Evolutionary conservation across 257 asterid species (phyloP).

Genomic region (Ophiorrhiza pumila): DNA sequence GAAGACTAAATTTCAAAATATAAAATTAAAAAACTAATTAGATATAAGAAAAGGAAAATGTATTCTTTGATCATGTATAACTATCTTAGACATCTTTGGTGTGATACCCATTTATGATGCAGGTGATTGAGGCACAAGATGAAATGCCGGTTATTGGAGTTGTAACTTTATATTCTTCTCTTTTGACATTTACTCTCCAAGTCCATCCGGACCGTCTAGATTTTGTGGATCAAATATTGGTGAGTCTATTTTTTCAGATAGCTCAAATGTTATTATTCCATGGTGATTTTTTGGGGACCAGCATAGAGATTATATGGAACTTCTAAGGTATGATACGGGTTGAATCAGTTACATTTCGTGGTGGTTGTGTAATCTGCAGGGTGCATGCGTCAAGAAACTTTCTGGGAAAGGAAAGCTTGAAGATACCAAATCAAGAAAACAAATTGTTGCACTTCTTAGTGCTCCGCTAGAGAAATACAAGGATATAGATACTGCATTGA

Average conservation of each 20-base stretch:
- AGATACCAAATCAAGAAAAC: conserved; percentile 83
- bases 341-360: neutral
- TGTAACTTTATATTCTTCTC: conserved; percentile 87
- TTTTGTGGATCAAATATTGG: conserved; percentile 95
- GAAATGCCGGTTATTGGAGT: conserved; percentile 81
- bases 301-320: neutral
- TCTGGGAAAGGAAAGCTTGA: conserved; percentile 83
- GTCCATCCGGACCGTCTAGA: conserved; percentile 97
- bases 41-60: neutral
- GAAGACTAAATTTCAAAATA: too few relatives aligned
- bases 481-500: conserved; percentile 89
- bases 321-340: neutral
- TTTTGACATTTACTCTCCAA: conserved; percentile 89
- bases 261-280: neutral
- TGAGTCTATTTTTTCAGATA: conserved; percentile 25
- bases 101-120: conserved; percentile 33
- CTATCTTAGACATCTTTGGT: conserved; percentile 12
- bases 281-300: neutral
- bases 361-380: conserved; percentile 39
- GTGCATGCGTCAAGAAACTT: conserved; percentile 79
- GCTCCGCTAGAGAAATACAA: conserved; percentile 96
- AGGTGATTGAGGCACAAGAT: conserved; percentile 98
- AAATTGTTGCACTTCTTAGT: conserved; percentile 88
- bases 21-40: too few relatives aligned
- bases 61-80: too few relatives aligned